Conservation (phyloP, 2,329 filamentous ascomycete genomes). For the Cercospora sesami region DNA sequence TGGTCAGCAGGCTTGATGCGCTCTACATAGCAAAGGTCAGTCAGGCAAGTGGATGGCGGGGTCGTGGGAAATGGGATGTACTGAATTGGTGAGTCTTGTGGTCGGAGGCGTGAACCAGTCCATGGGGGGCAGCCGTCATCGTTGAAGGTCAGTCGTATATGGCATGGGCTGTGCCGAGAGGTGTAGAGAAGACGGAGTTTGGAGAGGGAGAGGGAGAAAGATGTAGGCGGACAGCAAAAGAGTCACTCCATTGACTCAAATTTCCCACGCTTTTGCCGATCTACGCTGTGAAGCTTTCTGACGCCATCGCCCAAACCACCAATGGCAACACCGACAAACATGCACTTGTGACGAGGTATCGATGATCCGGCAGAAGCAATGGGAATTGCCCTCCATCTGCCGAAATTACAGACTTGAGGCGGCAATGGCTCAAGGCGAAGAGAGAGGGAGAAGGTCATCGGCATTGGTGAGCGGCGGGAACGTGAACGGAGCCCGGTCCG, state of each 20-base stretch:
- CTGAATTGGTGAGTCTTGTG: slow-evolving; percentile 23
- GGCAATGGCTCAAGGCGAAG: background rate
- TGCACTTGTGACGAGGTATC: background rate
- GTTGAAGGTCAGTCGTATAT: slow-evolving; percentile 6
- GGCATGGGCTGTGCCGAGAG: slow-evolving; percentile 5
- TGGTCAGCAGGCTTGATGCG: slow-evolving; percentile 51
- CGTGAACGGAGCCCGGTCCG: background rate
- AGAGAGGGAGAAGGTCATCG: background rate
- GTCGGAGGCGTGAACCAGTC: slow-evolving; percentile 33
- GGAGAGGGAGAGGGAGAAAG: background rate
- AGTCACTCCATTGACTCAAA: slow-evolving; percentile 4
- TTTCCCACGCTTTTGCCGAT: background rate
- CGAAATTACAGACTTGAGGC: background rate
- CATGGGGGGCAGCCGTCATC: slow-evolving; percentile 32
- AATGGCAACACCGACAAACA: background rate
- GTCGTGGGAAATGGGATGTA: slow-evolving; percentile 5
- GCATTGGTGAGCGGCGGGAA: background rate
- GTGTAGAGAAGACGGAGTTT: background rate
- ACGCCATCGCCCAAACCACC: slow-evolving; percentile 8
- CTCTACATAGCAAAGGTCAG: slow-evolving; percentile 27
- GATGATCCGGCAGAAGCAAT: background rate
- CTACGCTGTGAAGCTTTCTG: background rate
- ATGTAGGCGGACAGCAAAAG: background rate
- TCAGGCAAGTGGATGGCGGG: background rate
- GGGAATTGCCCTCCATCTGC: background rate